Percentiles rank a stretch among this genome's conserved stretches.
These are phyloP conservation scores for Erythrobasidium hasegawianum DNA, from an alignment of 1,284 basidiomycete species.

Conservation along the genomic window DNA sequence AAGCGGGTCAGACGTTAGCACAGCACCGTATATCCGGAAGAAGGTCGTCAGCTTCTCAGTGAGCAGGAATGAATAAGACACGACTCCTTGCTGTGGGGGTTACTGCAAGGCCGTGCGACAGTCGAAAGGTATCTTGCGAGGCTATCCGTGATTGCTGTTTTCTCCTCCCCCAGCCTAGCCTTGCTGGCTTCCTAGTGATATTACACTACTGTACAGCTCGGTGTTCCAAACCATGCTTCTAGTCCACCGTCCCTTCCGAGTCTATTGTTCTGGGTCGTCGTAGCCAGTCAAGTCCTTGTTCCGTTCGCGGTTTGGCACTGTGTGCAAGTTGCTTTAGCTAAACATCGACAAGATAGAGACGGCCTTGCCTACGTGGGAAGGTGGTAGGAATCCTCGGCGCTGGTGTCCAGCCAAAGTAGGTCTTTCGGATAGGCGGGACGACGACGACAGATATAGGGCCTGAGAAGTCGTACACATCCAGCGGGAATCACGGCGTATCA, in stretches of 20 bases:
- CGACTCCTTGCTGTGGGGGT: too few relatives aligned
- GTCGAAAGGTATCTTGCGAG: too few relatives aligned
- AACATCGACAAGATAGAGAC: background rate
- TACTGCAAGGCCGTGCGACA: too few relatives aligned
- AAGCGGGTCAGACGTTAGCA: too few relatives aligned
- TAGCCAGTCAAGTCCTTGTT: conserved; percentile 39
- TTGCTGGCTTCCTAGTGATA: too few relatives aligned
- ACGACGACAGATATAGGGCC: conserved; percentile 72
- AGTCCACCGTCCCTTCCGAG: background rate
- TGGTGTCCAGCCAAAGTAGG: conserved; percentile 64
- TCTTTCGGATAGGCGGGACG: conserved; percentile 73
- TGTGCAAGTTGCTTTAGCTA: background rate
- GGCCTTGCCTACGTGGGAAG: conserved; percentile 68
- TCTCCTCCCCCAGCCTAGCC: too few relatives aligned
- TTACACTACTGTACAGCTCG: conserved; percentile 3
- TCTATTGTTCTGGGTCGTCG: conserved; percentile 37
- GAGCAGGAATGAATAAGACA: too few relatives aligned
- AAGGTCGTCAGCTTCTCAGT: too few relatives aligned
- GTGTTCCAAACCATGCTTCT: background rate
- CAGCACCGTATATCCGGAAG: too few relatives aligned
- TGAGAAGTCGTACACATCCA: conserved; percentile 49
- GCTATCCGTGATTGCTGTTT: too few relatives aligned
- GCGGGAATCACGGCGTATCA: too few relatives aligned
- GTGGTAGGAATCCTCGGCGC: conserved; percentile 73
- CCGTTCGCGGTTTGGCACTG: conserved; percentile 43